Evolutionary conservation across 2,329 filamentous ascomycete species (phyloP).

Genomic region (Pyricularia grisea): DNA sequence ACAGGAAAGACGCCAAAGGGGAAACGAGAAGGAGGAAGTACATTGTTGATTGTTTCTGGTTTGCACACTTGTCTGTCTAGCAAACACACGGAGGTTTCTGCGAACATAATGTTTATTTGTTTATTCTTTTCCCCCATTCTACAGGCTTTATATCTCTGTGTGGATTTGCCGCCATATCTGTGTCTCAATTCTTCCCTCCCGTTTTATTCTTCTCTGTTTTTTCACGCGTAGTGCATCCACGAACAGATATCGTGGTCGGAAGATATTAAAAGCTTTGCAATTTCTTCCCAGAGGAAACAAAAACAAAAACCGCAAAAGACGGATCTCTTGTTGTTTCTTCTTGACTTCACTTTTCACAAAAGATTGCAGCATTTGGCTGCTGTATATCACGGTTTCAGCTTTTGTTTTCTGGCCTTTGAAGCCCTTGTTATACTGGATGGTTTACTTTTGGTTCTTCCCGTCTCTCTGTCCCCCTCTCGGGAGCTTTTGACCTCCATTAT

Average conservation of each 20-base stretch:
- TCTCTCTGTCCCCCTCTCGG: neutral
- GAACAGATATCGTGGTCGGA: neutral
- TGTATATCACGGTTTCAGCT: neutral
- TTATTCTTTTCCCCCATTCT: neutral
- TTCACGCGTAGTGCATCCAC: neutral
- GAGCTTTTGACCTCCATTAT: neutral
- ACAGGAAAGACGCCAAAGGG: neutral
- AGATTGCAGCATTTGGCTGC: neutral
- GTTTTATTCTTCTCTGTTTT: neutral
- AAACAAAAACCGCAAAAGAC: neutral
- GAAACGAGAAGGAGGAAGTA: neutral
- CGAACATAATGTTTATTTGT: conserved; percentile 1
- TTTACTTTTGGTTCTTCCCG: neutral
- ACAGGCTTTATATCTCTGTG: neutral
- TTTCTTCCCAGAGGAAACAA: neutral
- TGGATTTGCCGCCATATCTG: neutral
- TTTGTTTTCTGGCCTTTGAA: neutral
- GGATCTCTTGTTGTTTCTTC: neutral
- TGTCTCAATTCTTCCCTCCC: neutral
- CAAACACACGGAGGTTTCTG: neutral
- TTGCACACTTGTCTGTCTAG: neutral
- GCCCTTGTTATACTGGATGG: neutral
- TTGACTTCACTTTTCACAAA: neutral
- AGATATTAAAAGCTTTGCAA: neutral
- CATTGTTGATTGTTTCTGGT: neutral